Conservation (phyloP, 1,284 basidiomycete species). For the Ceratobasidium sp. region DNA sequence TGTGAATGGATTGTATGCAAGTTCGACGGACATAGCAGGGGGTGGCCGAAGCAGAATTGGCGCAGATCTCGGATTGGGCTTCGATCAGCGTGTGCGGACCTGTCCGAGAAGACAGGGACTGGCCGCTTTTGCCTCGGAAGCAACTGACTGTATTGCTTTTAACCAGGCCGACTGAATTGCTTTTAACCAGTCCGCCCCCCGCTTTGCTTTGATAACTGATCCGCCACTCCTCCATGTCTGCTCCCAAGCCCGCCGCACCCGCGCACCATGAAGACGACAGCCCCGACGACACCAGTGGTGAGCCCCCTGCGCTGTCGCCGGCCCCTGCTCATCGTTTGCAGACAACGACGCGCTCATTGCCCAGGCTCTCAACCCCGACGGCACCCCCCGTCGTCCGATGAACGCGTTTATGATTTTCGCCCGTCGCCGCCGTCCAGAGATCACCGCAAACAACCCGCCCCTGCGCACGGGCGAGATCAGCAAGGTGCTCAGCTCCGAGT, state of each 20-base stretch:
- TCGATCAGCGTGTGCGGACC: not conserved
- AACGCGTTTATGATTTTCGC: constrained; percentile 92
- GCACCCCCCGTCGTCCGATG: constrained; percentile 86
- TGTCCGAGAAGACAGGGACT: constrained; percentile 18
- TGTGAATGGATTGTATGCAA: not conserved
- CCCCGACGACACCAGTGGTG: constrained; percentile 22
- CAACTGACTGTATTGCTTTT: constrained; percentile 30
- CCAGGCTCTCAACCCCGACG: constrained; percentile 82
- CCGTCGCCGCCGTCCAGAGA: constrained; percentile 75
- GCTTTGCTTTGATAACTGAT: constrained; percentile 19
- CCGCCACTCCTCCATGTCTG: constrained; percentile 10
- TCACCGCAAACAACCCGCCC: constrained; percentile 80
- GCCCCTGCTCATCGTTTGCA: not conserved
- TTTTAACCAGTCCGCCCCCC: constrained; percentile 12
- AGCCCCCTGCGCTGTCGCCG: not conserved
- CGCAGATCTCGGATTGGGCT: constrained; percentile 37
- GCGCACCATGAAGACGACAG: not conserved
- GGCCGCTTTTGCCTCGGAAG: constrained; percentile 24
- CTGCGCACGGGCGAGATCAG: constrained; percentile 87
- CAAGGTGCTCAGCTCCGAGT: constrained; percentile 83
- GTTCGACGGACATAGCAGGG: constrained; percentile 14
- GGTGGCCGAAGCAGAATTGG: constrained; percentile 28
- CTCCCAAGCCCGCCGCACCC: not conserved
- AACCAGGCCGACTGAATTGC: constrained; percentile 1
- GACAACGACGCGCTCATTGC: constrained; percentile 63